Percentiles rank a stretch among this genome's conserved stretches.
Conservation (phyloP, 768 basidiomycete species). For the Termitomyces sp. region DNA sequence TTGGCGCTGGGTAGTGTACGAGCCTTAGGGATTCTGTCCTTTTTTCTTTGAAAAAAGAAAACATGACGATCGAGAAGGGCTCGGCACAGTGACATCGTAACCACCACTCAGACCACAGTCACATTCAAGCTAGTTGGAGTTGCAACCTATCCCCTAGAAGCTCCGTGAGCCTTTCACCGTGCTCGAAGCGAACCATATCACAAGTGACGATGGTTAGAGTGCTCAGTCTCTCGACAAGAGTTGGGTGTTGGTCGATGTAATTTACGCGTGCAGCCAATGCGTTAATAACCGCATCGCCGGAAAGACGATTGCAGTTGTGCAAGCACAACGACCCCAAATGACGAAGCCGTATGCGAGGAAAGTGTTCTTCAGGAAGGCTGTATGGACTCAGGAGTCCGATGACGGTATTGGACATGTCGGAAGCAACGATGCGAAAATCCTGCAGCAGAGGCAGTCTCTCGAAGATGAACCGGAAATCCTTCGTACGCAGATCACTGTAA, state of each 20-base stretch:
- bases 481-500: slow-evolving; percentile 80
- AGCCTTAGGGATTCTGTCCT: too few species aligned
- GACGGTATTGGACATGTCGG: slow-evolving; percentile 79
- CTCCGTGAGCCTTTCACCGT: slow-evolving; percentile 28
- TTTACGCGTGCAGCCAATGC: slow-evolving; percentile 47
- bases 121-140: slow-evolving; percentile 1
- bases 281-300: slow-evolving; percentile 56
- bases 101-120: neutral
- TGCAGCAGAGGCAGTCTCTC: slow-evolving; percentile 50
- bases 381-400: slow-evolving; percentile 55
- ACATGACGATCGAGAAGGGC: too few species aligned
- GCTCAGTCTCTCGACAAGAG: slow-evolving; percentile 24
- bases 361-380: slow-evolving; percentile 12
- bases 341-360: slow-evolving; percentile 50
- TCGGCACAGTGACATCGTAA: neutral
- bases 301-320: slow-evolving; percentile 61
- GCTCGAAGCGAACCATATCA: slow-evolving; percentile 29
- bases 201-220: slow-evolving; percentile 42
- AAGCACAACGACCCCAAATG: slow-evolving; percentile 50
- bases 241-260: slow-evolving; percentile 32
- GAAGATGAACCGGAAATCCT: slow-evolving; percentile 73
- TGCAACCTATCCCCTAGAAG: slow-evolving; percentile 29
- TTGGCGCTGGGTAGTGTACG: neutral
- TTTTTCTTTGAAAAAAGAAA: too few species aligned
- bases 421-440: slow-evolving; percentile 73